Conservation (phyloP, 371 early-diverging fungal genomes). For the Mortierella sp. region DNA sequence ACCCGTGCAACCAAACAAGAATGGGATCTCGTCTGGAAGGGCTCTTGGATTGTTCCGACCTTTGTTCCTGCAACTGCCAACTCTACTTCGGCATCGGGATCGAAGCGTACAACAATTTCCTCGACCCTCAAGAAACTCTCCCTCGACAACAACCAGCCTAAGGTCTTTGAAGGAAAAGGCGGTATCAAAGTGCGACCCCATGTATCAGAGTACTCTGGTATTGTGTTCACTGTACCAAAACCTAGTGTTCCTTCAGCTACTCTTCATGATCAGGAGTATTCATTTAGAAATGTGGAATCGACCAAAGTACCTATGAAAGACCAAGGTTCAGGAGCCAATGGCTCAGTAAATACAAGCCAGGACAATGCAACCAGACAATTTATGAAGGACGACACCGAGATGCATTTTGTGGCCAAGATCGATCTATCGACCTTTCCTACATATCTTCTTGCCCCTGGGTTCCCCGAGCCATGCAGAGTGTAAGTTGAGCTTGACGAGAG, state of each 20-base stretch:
- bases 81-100: constrained; percentile 2
- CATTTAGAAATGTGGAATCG: background rate
- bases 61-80: constrained; percentile 14
- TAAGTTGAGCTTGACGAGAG: constrained; percentile 1
- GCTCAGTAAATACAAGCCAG: too few relatives aligned
- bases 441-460: constrained; percentile 29
- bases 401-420: constrained; percentile 45
- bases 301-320: background rate
- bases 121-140: constrained; percentile 13
- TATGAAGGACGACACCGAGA: constrained; percentile 30
- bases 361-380: background rate
- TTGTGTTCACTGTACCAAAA: constrained; percentile 19
- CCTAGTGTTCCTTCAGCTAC: too few relatives aligned
- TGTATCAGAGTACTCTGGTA: constrained; percentile 28
- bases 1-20: background rate
- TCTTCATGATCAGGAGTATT: background rate
- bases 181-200: constrained; percentile 25
- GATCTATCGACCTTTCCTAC: constrained; percentile 25
- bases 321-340: too few relatives aligned
- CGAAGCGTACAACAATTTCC: constrained; percentile 1
- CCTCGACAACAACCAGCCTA: constrained; percentile 16
- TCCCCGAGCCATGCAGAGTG: constrained; percentile 31
- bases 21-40: constrained; percentile 29
- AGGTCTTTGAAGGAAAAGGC: constrained; percentile 21
- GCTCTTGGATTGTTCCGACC: constrained; percentile 39